A percentile compares a stretch with the other conserved stretches of the same genome.
Evolutionary conservation across 371 early-diverging fungal species (phyloP).

Genomic region (Conidiobolus incongruus): DNA sequence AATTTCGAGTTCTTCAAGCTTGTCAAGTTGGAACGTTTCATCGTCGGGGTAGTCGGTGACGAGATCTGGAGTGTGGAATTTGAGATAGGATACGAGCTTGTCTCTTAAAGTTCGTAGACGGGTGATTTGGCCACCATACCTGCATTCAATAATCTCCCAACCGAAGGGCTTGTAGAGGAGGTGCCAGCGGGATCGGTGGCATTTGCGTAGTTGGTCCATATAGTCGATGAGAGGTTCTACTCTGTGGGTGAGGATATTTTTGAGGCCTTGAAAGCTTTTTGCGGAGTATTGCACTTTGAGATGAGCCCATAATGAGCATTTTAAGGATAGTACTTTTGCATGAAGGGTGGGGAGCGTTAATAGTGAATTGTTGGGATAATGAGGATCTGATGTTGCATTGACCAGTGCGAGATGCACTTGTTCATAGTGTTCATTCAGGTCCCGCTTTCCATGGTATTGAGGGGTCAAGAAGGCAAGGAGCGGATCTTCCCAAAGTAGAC

Average conservation of each 20-base stretch:
- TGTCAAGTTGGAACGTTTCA: neutral
- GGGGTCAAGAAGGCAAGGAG: slow-evolving; percentile 47
- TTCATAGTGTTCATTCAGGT: slow-evolving; percentile 37
- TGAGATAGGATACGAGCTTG: too few relatives aligned
- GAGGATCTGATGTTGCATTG: slow-evolving; percentile 15
- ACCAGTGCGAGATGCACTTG: slow-evolving; percentile 20
- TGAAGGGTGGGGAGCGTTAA: slow-evolving; percentile 40
- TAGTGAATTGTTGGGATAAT: slow-evolving; percentile 39
- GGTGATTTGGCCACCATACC: slow-evolving; percentile 56
- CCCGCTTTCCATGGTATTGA: slow-evolving; percentile 37
- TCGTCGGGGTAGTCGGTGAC: slow-evolving; percentile 1
- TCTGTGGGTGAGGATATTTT: too few relatives aligned
- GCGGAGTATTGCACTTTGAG: too few relatives aligned
- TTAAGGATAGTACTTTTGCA: slow-evolving; percentile 38
- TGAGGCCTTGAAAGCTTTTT: too few relatives aligned
- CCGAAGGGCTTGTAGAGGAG: slow-evolving; percentile 63
- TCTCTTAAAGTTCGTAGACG: slow-evolving; percentile 53
- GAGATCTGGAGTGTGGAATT: too few relatives aligned
- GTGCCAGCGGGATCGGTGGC: slow-evolving; percentile 56
- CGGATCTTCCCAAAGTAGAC: slow-evolving; percentile 76
- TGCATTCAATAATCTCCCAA: slow-evolving; percentile 56
- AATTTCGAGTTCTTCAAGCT: neutral
- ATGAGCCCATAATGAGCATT: slow-evolving; percentile 15
- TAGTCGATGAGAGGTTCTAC: slow-evolving; percentile 27
- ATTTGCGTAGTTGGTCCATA: slow-evolving; percentile 46